Conservation (phyloP, 495 filamentous ascomycete genomes). For the Staphylotrichum longicolle region DNA sequence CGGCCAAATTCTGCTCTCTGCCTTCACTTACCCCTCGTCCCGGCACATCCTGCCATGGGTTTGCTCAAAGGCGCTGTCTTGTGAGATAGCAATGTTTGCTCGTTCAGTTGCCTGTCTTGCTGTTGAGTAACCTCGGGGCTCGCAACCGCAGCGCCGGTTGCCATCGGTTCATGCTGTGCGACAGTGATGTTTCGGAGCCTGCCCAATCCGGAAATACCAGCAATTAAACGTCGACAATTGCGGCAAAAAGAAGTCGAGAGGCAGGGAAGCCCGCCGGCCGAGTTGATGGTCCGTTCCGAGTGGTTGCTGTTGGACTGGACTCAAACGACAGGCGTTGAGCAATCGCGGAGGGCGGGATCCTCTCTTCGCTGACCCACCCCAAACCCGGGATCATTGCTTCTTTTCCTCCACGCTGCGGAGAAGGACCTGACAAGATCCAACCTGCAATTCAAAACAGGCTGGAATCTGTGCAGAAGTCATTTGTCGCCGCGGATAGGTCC, state of each 20-base stretch:
- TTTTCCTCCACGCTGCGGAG: not conserved
- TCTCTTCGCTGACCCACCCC: not conserved
- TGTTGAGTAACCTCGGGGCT: too few relatives aligned
- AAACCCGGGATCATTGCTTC: constrained; percentile 1
- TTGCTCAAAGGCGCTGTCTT: too few relatives aligned
- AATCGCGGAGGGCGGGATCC: constrained; percentile 11
- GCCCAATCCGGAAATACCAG: not conserved
- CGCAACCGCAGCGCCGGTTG: not conserved
- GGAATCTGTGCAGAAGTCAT: not conserved
- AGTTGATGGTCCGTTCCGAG: constrained; percentile 2
- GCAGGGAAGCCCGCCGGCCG: not conserved
- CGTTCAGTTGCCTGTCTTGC: too few relatives aligned
- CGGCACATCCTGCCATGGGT: too few relatives aligned
- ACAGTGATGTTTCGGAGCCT: constrained; percentile 6
- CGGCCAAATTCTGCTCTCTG: too few relatives aligned
- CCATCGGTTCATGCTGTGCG: constrained; percentile 12
- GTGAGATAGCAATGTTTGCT: too few relatives aligned
- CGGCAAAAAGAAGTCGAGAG: constrained; percentile 2
- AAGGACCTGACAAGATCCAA: too few relatives aligned
- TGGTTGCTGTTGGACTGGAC: not conserved
- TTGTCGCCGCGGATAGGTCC: not conserved
- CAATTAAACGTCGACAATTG: constrained; percentile 7
- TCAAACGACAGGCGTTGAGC: not conserved
- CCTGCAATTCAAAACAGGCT: too few relatives aligned
- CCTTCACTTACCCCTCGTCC: too few relatives aligned